Conservation (phyloP, 306 rosid genomes). For the Pyrus bretschneideri region DNA sequence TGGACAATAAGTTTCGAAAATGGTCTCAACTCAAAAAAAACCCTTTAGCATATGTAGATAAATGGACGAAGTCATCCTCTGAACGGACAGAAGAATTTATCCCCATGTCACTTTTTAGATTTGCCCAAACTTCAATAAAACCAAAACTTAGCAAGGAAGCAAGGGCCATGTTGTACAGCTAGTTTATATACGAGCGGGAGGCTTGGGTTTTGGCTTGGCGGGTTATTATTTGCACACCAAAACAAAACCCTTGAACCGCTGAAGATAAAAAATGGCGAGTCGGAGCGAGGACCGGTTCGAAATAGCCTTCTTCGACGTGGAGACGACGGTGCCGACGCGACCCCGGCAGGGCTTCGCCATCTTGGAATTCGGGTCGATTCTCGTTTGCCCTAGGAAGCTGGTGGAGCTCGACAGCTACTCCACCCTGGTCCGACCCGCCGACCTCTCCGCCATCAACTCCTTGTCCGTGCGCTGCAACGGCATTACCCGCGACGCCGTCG, state of each 20-base stretch:
- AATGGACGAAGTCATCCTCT: too few relatives aligned
- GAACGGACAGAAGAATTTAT: not conserved
- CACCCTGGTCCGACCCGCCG: conserved; percentile 55
- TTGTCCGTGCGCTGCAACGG: conserved; percentile 82
- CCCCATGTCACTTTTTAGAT: not conserved
- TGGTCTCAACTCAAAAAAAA: too few relatives aligned
- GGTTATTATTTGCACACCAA: not conserved
- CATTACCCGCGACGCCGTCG: conserved; percentile 51
- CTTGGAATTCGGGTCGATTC: conserved; percentile 81
- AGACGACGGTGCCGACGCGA: conserved; percentile 78
- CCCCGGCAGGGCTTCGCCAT: conserved; percentile 45
- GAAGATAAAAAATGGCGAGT: conserved; percentile 19
- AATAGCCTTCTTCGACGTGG: conserved; percentile 86
- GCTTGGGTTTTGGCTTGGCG: not conserved
- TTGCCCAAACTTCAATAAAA: not conserved
- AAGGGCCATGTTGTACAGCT: not conserved
- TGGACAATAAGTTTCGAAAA: too few relatives aligned
- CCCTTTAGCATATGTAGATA: too few relatives aligned
- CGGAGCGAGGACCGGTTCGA: conserved; percentile 58
- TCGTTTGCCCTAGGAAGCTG: conserved; percentile 81
- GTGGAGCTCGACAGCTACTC: conserved; percentile 68
- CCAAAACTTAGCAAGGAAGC: not conserved
- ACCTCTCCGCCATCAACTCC: conserved; percentile 55
- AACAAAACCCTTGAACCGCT: not conserved
- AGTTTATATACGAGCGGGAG: not conserved